These are phyloP conservation scores for Pterocarpus santalinus DNA, from an alignment of 306 rosid genomes.

Conservation along the genomic window DNA sequence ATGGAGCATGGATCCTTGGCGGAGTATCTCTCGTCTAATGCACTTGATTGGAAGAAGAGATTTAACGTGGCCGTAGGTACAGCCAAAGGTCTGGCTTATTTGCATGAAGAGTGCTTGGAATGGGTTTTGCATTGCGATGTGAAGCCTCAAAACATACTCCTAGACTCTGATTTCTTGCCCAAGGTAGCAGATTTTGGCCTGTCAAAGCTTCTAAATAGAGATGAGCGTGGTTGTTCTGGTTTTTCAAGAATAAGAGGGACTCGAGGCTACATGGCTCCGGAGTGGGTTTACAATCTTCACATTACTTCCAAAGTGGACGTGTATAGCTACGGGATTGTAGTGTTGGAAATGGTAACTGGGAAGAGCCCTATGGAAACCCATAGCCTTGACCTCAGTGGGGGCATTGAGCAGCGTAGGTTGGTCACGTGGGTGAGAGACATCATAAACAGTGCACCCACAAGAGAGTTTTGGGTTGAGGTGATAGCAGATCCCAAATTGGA, in stretches of 20 bases:
- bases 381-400: constrained; percentile 14
- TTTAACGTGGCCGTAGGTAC: constrained; percentile 69
- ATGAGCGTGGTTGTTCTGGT: constrained; percentile 39
- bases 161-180: constrained; percentile 58
- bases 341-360: constrained; percentile 72
- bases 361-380: constrained; percentile 53
- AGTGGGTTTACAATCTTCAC: constrained; percentile 68
- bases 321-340: constrained; percentile 72
- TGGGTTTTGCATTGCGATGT: constrained; percentile 86
- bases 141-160: constrained; percentile 74
- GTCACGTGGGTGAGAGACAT: constrained; percentile 57
- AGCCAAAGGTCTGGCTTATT: constrained; percentile 75
- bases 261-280: constrained; percentile 79
- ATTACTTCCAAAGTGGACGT: constrained; percentile 83
- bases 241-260: constrained; percentile 76
- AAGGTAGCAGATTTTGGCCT: constrained; percentile 80
- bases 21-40: constrained; percentile 39
- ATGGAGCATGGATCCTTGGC: constrained; percentile 72
- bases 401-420: constrained; percentile 49
- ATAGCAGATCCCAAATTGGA: constrained; percentile 57
- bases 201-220: constrained; percentile 64
- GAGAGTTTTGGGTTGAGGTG: constrained; percentile 51
- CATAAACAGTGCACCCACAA: constrained; percentile 7
- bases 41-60: constrained; percentile 66
- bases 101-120: constrained; percentile 83